These are phyloP conservation scores for Saccharomyces hybrid DNA, from an alignment of 1,139 yeast genomes.

Conservation along the genomic window DNA sequence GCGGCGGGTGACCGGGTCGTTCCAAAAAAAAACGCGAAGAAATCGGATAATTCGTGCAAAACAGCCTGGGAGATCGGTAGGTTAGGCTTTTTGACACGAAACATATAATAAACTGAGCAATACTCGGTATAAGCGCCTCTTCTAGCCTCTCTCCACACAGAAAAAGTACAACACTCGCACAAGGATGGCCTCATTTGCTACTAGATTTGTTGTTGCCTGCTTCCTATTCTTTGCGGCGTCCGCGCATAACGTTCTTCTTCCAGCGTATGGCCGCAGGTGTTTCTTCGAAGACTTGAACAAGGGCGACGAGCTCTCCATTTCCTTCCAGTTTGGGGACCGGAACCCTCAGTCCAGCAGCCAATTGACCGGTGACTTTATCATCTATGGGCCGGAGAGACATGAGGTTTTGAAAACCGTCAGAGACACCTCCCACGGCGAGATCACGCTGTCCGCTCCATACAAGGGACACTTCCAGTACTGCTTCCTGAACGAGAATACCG, in stretches of 20 bases:
- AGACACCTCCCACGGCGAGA: constrained; percentile 76
- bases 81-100: background rate
- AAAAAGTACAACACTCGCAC: background rate
- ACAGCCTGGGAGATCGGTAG: background rate
- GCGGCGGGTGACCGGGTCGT: too few relatives aligned
- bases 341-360: constrained; percentile 73
- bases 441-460: constrained; percentile 52
- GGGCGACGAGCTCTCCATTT: constrained; percentile 80
- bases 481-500: constrained; percentile 77
- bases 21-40: background rate
- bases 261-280: constrained; percentile 84
- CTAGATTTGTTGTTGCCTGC: constrained; percentile 10
- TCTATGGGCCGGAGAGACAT: constrained; percentile 28
- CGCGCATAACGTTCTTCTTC: constrained; percentile 77
- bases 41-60: background rate
- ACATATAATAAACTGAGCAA: background rate
- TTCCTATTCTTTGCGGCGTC: constrained; percentile 19
- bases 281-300: constrained; percentile 74
- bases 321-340: constrained; percentile 92
- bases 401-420: constrained; percentile 36
- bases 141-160: background rate
- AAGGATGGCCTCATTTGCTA: constrained; percentile 8
- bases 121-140: too few relatives aligned
- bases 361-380: constrained; percentile 64
- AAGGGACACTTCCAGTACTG: constrained; percentile 82